Conservation (phyloP, 176 grass and related monocot species). For the Calamus simplicifolius region DNA sequence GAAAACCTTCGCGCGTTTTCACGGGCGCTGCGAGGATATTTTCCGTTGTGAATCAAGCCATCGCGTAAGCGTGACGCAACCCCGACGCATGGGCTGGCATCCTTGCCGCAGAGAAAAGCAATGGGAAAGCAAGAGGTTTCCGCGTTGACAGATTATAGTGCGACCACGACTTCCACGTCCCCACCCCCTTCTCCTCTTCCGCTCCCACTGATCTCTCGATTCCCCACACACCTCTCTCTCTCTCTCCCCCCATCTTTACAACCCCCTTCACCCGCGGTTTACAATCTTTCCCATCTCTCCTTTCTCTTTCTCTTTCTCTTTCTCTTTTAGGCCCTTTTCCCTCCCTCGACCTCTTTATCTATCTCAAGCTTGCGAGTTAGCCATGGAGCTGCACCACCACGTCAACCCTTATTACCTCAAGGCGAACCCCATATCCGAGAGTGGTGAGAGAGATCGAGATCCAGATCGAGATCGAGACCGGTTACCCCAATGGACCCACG, state of each 20-base stretch:
- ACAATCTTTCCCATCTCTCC: background rate
- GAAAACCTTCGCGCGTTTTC: no score
- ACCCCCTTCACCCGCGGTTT: constrained; percentile 1
- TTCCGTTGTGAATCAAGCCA: no score
- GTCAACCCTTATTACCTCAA: constrained; percentile 44
- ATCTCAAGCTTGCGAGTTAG: background rate
- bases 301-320: no score
- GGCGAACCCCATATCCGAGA: constrained; percentile 22
- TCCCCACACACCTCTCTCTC: no score
- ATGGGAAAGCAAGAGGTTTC: constrained; percentile 77
- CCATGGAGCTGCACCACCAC: constrained; percentile 73
- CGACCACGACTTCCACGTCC: constrained; percentile 5
- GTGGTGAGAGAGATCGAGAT: background rate
- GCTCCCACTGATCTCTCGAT: background rate
- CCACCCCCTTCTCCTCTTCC: background rate
- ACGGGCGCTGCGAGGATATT: no score
- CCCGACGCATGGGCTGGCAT: no score
- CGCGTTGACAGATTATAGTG: constrained; percentile 70
- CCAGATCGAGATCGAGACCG: constrained; percentile 35
- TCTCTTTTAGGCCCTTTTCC: background rate
- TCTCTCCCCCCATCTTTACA: background rate
- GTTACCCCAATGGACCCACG: constrained; percentile 80
- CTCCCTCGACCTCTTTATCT: background rate
- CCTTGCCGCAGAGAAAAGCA: constrained; percentile 19
- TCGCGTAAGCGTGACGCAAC: no score